phyloP scores from a whole-genome alignment of 495 filamentous ascomycete species.

The Diplogelasinospora grovesii region DNA sequence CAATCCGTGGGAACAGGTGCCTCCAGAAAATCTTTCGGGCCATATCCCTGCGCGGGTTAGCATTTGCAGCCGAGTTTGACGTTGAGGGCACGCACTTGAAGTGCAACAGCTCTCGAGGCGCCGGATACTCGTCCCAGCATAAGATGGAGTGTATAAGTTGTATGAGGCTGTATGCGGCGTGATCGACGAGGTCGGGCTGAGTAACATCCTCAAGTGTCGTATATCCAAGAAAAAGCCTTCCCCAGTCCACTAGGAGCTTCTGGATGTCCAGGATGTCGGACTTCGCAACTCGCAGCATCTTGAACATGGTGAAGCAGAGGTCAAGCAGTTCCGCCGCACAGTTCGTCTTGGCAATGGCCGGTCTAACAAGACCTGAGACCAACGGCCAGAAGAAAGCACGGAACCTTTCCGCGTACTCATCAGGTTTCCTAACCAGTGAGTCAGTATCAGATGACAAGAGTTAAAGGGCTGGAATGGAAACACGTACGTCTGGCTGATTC shows the following conservation, averaged over 20 bases:
- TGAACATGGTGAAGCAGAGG: conserved; percentile 45
- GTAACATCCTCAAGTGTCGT: conserved; percentile 38
- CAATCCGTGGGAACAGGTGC: conserved; percentile 61
- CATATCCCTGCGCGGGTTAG: conserved; percentile 34
- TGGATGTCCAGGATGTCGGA: conserved; percentile 45
- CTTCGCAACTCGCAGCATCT: conserved; percentile 45
- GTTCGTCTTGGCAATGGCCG: conserved; percentile 26
- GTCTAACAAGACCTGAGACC: conserved; percentile 33
- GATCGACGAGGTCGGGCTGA: conserved; percentile 42
- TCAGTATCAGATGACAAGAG: not conserved
- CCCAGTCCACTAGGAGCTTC: conserved; percentile 17
- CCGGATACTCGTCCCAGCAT: not conserved
- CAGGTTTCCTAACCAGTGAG: not conserved
- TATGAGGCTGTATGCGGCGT: conserved; percentile 41
- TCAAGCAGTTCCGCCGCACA: conserved; percentile 40
- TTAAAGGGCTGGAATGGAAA: not conserved
- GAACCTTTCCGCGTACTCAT: conserved; percentile 27
- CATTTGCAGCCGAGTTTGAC: not conserved
- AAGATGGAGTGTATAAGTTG: conserved; percentile 20
- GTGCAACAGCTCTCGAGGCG: conserved; percentile 4
- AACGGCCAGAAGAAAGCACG: conserved; percentile 44
- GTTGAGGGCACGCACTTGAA: not conserved
- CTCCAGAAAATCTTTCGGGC: conserved; percentile 55
- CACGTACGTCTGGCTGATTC: not conserved
- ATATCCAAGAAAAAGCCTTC: conserved; percentile 19